Conservation (phyloP, 2,329 filamentous ascomycete species). For the Teratosphaeria viscida region DNA sequence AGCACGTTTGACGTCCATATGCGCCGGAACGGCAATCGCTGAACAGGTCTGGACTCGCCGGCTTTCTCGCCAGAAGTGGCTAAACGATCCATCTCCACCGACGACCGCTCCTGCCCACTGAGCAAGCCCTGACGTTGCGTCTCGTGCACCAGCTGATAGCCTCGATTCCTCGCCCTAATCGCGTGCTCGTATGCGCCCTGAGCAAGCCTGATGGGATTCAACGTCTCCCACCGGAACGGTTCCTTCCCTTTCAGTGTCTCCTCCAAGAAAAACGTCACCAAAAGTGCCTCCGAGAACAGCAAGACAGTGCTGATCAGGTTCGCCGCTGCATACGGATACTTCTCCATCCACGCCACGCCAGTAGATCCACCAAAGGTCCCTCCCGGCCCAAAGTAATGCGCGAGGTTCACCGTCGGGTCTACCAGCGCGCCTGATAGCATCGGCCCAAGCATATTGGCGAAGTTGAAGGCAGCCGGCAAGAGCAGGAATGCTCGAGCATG, state of each 20-base stretch:
- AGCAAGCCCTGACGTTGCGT: conserved; percentile 23
- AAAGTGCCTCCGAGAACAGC: conserved; percentile 42
- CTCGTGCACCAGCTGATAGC: conserved; percentile 19
- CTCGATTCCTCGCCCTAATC: conserved; percentile 15
- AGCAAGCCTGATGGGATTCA: conserved; percentile 16
- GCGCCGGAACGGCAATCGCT: conserved; percentile 36
- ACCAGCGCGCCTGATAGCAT: conserved; percentile 54
- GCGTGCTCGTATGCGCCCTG: conserved; percentile 11
- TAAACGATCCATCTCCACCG: conserved; percentile 27
- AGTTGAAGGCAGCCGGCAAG: conserved; percentile 31
- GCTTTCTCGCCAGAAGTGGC: conserved; percentile 20
- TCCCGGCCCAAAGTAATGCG: conserved; percentile 46
- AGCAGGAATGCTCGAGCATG: conserved; percentile 32
- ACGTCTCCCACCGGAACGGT: conserved; percentile 13
- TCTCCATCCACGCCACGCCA: conserved; percentile 50
- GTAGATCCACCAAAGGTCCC: conserved; percentile 43
- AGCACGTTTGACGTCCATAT: conserved; percentile 47
- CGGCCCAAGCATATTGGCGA: conserved; percentile 31
- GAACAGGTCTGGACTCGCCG: conserved; percentile 28
- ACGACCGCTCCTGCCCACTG: conserved; percentile 15
- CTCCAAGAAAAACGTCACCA: conserved; percentile 50
- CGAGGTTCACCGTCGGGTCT: conserved; percentile 48
- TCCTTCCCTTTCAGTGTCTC: conserved; percentile 36
- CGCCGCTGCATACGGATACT: conserved; percentile 53
- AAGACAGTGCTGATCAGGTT: conserved; percentile 51